Percentiles rank a stretch among this genome's conserved stretches.
Evolutionary conservation across 495 filamentous ascomycete species (phyloP).

Genomic region (Neurospora sublineolata): DNA sequence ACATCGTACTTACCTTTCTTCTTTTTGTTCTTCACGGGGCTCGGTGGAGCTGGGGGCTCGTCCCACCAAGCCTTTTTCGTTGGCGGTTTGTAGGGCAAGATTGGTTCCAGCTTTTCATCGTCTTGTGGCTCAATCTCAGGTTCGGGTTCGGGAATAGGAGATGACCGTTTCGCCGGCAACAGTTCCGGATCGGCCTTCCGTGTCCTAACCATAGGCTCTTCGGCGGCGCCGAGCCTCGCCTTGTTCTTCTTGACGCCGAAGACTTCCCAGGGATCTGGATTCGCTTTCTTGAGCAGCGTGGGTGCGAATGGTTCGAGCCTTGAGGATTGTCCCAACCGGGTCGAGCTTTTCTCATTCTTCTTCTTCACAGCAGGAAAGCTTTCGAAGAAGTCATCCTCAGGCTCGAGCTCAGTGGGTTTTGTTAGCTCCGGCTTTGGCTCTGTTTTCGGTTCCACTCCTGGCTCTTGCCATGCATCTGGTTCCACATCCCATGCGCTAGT

Average conservation of each 20-base stretch:
- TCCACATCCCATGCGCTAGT: constrained; percentile 16
- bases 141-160: background rate
- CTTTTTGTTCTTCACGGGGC: constrained; percentile 11
- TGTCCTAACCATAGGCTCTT: constrained; percentile 8
- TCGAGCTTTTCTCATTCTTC: constrained; percentile 18
- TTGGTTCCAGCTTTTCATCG: background rate
- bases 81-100: background rate
- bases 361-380: constrained; percentile 11
- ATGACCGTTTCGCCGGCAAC: background rate
- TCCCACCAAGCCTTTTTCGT: background rate
- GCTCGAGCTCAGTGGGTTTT: constrained; percentile 4
- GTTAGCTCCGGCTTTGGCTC: constrained; percentile 19
- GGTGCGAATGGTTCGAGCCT: background rate
- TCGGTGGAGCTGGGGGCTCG: background rate
- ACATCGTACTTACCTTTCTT: constrained; percentile 14
- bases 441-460: constrained; percentile 15
- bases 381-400: constrained; percentile 11
- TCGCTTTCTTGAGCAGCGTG: background rate
- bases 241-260: constrained; percentile 20
- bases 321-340: constrained; percentile 11
- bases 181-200: background rate
- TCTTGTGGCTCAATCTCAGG: constrained; percentile 1
- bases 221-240: constrained; percentile 14
- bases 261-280: constrained; percentile 6
- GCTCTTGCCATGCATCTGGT: constrained; percentile 19